Evolutionary conservation across 1,284 basidiomycete genomes (phyloP).

Genomic region (Coniferiporia sulphurascens): DNA sequence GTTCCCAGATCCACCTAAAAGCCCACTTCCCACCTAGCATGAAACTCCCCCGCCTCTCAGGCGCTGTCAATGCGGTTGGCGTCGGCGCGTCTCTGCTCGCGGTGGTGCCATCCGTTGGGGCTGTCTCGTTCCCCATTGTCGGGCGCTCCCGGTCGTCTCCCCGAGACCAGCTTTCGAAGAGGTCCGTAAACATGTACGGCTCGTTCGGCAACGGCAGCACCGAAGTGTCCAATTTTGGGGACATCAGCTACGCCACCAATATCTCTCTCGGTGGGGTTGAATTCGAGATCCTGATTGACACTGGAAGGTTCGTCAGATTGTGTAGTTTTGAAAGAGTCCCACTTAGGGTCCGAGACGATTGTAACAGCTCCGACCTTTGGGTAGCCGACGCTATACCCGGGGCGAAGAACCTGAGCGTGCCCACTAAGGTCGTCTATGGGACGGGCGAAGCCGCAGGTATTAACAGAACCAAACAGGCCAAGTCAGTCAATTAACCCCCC

Average conservation of each 20-base stretch:
- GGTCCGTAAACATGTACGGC: conserved; percentile 5
- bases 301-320: conserved; percentile 9
- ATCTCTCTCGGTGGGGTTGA: conserved; percentile 18
- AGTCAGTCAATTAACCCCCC: conserved; percentile 1
- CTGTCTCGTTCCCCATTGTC: not conserved
- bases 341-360: no score
- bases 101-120: not conserved
- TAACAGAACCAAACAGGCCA: not conserved
- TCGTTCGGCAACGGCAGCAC: conserved; percentile 5
- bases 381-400: not conserved
- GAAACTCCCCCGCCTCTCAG: no score
- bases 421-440: not conserved
- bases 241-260: conserved; percentile 48
- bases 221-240: conserved; percentile 36
- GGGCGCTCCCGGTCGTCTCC: not conserved
- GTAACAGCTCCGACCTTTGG: conserved; percentile 10
- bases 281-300: conserved; percentile 7
- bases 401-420: conserved; percentile 5
- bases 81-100: conserved; percentile 19
- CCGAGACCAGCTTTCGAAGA: not conserved
- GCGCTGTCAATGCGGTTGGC: no score
- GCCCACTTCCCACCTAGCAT: no score
- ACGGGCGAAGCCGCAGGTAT: not conserved
- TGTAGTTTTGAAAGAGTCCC: no score
- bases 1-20: no score